Base-by-base conservation (phyloP, 1,284 basidiomycete genomes). In the Pyrrhoderma noxium region DNA sequence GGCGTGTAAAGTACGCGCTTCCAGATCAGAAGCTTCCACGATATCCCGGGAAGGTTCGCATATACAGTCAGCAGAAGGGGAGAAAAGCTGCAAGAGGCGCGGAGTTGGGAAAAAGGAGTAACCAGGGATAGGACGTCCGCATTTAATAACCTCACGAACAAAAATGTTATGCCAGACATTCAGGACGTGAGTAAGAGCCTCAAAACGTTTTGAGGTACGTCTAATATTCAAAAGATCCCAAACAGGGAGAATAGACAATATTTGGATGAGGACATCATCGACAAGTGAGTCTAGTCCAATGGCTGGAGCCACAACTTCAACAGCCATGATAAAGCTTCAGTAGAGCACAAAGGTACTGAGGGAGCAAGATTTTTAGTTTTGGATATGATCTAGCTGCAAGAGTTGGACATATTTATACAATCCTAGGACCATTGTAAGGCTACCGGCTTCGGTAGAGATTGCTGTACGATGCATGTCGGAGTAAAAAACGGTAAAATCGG, bases 31-130 rank as follows among this genome's bases (percentile, higher is more conserved):
- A 35, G 52, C n/a, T 38, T 53, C 52, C 23, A 49, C 43, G 36
- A 49, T 40, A 22, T 49, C 46, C 21, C 27, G 8, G 13, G 25
- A 21, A 21, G 35, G 11, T 35, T 27, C 25, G 52, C 36, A 45
- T 16, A 16, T 38, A 31, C 62, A 65, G 65, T 45, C 47, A 62
- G 56, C 56, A 39, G 25, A 46, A 1, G 45, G 34, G 4, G 27
- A 45, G 34, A 25, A 43, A 40, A 52, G 45, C 23, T 44, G 21
- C 23, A 52, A 31, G 9, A 47, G 51, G 11, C 51, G 35, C 2
- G 49, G 49, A 4, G 49, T 50, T 27, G 34, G 21, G 25, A 34
- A 19, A 37, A 47, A 47, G 19, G 52, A 53, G 18, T 37, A 49
- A 16, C 53, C 53, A 16, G 53, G 53, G 14, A 50, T 27, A 11